phyloP scores from a whole-genome alignment of 2,329 filamentous ascomycete species.

The Elsinoe necatrix region DNA sequence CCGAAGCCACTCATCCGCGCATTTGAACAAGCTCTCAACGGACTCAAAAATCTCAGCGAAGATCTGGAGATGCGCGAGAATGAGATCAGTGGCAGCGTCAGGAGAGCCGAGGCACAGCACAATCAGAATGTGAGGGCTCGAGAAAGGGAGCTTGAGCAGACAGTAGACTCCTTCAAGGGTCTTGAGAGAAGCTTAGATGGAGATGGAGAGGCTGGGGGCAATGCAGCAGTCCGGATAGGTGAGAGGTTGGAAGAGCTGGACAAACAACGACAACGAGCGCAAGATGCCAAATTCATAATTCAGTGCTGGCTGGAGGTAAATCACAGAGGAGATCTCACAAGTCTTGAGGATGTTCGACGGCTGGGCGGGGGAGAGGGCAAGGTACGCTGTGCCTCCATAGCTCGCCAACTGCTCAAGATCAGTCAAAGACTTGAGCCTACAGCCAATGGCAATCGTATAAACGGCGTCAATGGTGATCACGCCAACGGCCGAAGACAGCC shows the following conservation, averaged over 20 bases:
- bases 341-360: slow-evolving; percentile 79
- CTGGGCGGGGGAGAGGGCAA: slow-evolving; percentile 85
- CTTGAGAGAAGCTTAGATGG: slow-evolving; percentile 69
- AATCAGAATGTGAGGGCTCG: slow-evolving; percentile 82
- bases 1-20: slow-evolving; percentile 93
- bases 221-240: slow-evolving; percentile 88
- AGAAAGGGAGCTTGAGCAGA: slow-evolving; percentile 81
- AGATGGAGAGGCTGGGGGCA: slow-evolving; percentile 57
- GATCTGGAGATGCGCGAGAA: slow-evolving; percentile 87
- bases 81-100: slow-evolving; percentile 79
- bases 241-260: slow-evolving; percentile 91
- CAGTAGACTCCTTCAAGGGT: slow-evolving; percentile 83
- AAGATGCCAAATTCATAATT: slow-evolving; percentile 90
- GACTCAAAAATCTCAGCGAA: slow-evolving; percentile 63
- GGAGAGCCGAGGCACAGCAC: slow-evolving; percentile 85
- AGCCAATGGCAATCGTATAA: slow-evolving; percentile 27
- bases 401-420: slow-evolving; percentile 85
- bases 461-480: slow-evolving; percentile 46
- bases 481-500: slow-evolving; percentile 24
- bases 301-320: slow-evolving; percentile 96
- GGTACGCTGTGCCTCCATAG: slow-evolving; percentile 87
- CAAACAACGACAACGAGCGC: slow-evolving; percentile 76
- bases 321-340: slow-evolving; percentile 75
- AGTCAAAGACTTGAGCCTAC: slow-evolving; percentile 78
- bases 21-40: slow-evolving; percentile 70